Base-by-base conservation (phyloP, 2,329 filamentous ascomycete genomes). In the Fusarium setosum region DNA sequence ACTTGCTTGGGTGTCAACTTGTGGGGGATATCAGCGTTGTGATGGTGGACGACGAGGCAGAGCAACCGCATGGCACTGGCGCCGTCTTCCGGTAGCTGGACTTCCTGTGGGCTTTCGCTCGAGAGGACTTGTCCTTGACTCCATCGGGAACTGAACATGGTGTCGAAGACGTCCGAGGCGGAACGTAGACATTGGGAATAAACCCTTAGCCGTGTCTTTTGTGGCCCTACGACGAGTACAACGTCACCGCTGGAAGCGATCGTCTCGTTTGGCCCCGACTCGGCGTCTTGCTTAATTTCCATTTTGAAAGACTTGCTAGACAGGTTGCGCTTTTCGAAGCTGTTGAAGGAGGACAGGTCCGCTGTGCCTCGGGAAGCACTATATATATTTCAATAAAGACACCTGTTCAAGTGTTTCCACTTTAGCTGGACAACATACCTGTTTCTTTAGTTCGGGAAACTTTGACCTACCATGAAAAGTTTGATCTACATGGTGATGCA, bases 1-100 rank as follows among this genome's bases (percentile, higher is more conserved):
- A 63, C 68, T 6, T 62, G 53, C 13, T 59, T 56, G 1, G 59
- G 65, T 20, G 45, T 49, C 23, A 54, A 18, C n/a, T 7, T 5
- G n/a, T 48, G 18, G 12, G 51, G 57, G 7, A 58, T 47, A 24
- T 32, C 18, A 7, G 29, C 26, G 20, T 47, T 45, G 3, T 44
- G 35, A 23, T 56, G 51, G 26, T 60, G 44, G 20, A 60, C 48
- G n/a, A 56, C 57, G 21, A 20, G 34, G 21, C 41, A 56, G 17
- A 50, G 37, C 24, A 38, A 18, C n/a, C 32, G 35, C 29, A 60
- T 49, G 17, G 57, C 41, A 13, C 21, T 18, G n/a, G 44, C 41
- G 24, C 56, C 57, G 20, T 60, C 51, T 9, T 51, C 44, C 15
- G 17, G 15, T 3, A 60, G 57, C 4, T 13, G 20, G 8, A 60